Percentiles rank a stretch among this genome's conserved stretches.
These are phyloP conservation scores for Yamadazyma kanchanaburiensis DNA, from an alignment of 1,139 yeast genomes.

Conservation along the genomic window DNA sequence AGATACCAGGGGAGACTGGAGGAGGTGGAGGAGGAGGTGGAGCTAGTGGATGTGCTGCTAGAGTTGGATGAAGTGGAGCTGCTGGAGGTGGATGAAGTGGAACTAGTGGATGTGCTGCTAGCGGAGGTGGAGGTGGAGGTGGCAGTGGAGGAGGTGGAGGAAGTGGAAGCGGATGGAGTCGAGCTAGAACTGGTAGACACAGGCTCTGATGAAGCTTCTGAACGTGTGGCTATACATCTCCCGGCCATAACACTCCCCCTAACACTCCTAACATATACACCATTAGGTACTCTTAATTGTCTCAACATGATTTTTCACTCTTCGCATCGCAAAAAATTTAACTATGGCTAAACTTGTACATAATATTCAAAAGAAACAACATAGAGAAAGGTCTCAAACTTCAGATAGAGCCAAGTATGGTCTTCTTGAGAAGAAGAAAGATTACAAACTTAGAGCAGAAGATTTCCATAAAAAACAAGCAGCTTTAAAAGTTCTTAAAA, in stretches of 20 bases:
- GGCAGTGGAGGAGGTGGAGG: background rate
- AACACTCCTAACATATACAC: too few relatives aligned
- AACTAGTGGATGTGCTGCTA: background rate
- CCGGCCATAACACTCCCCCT: too few relatives aligned
- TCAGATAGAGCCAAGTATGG: conserved; percentile 72
- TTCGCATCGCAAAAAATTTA: conserved; percentile 3
- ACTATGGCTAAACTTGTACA: conserved; percentile 78
- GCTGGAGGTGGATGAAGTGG: background rate
- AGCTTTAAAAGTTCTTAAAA: conserved; percentile 70
- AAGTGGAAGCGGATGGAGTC: too few relatives aligned
- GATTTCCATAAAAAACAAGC: conserved; percentile 89
- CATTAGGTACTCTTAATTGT: too few relatives aligned
- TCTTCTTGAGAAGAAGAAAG: conserved; percentile 91
- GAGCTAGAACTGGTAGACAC: too few relatives aligned
- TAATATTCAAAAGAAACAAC: conserved; percentile 93
- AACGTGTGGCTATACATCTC: too few relatives aligned
- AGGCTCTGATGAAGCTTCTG: too few relatives aligned
- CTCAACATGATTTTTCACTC: too few relatives aligned
- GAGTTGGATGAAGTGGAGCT: background rate
- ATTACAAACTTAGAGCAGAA: conserved; percentile 81
- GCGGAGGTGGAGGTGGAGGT: background rate
- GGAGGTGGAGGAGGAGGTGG: background rate
- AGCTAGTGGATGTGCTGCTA: conserved; percentile 8
- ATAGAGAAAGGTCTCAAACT: conserved; percentile 88
- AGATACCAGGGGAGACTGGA: conserved; percentile 56